A percentile compares a stretch with the other conserved stretches of the same genome.
Evolutionary conservation across 2,329 filamentous ascomycete species (phyloP).

Genomic region (Alternaria sp.): DNA sequence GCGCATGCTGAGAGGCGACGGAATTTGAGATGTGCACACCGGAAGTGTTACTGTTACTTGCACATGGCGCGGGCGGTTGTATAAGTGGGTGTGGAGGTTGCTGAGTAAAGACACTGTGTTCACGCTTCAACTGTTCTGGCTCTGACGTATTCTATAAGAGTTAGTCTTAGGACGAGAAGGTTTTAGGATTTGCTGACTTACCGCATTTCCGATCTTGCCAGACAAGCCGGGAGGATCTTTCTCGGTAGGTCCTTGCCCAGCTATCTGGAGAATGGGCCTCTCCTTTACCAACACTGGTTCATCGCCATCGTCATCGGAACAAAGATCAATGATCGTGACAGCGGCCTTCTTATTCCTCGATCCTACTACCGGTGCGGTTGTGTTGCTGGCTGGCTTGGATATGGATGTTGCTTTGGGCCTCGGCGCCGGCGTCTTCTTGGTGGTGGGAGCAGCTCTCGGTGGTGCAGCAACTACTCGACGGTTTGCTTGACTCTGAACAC

Average conservation of each 20-base stretch:
- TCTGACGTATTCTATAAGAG: neutral
- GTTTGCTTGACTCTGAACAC: neutral
- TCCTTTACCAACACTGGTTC: neutral
- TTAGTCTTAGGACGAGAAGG: neutral
- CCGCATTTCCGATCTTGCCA: neutral
- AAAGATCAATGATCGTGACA: conserved; percentile 9
- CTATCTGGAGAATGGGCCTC: neutral
- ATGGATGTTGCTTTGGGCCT: neutral
- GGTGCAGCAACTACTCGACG: neutral
- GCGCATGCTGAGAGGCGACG: neutral
- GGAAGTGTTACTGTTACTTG: neutral
- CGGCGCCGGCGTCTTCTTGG: neutral
- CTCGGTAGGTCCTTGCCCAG: neutral
- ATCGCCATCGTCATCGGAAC: conserved; percentile 15
- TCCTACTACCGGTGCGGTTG: neutral
- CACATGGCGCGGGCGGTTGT: neutral
- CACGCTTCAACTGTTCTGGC: neutral
- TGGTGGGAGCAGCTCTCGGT: neutral
- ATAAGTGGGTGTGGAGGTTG: neutral
- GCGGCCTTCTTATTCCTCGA: neutral
- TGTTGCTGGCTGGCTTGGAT: neutral
- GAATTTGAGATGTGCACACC: neutral
- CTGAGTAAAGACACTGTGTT: neutral
- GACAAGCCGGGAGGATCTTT: neutral
- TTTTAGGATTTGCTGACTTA: neutral